These are phyloP conservation scores for Rhododendron ovatum DNA, from an alignment of 148 eudicot species.

Conservation along the genomic window DNA sequence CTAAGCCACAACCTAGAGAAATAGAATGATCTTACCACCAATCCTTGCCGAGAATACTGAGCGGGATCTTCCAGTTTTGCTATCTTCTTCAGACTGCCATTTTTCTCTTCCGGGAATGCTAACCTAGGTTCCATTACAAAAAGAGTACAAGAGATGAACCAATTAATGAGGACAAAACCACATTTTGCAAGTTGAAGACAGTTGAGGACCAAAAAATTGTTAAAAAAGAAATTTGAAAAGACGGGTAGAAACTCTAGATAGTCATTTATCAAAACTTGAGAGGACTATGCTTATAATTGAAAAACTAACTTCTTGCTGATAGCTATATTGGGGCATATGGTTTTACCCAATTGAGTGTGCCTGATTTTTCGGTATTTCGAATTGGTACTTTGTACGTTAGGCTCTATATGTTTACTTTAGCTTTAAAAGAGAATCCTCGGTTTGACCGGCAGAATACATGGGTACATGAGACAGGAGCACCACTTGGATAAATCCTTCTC, in stretches of 20 bases:
- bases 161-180: background rate
- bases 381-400: background rate
- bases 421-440: background rate
- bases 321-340: background rate
- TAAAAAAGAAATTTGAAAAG: background rate
- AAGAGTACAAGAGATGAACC: background rate
- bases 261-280: background rate
- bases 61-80: constrained; percentile 76
- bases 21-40: constrained; percentile 51
- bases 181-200: background rate
- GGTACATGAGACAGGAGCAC: background rate
- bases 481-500: background rate
- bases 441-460: background rate
- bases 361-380: background rate
- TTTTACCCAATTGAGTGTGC: background rate
- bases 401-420: background rate
- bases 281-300: background rate
- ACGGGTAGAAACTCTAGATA: background rate
- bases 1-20: background rate
- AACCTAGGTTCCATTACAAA: constrained; percentile 35
- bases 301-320: background rate
- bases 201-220: background rate
- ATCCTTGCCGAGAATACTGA: constrained; percentile 54
- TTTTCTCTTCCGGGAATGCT: constrained; percentile 83
- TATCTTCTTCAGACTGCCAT: constrained; percentile 79